phyloP scores from a whole-genome alignment of 2,329 filamentous ascomycete species.

The Myriosclerotinia scirpicola region DNA sequence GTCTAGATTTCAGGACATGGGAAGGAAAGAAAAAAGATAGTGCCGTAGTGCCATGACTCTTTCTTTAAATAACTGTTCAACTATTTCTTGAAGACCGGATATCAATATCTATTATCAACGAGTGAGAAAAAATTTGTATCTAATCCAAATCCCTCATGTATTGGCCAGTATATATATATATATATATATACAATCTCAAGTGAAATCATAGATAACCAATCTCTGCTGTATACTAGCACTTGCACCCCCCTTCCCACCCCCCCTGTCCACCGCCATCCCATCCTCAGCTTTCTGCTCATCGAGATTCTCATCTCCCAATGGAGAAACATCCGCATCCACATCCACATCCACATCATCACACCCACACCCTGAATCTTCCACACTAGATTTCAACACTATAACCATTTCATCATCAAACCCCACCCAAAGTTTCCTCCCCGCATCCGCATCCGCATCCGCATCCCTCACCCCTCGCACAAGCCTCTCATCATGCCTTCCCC shows the following conservation, averaged over 20 bases:
- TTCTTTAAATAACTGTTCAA: no score
- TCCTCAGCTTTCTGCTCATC: background rate
- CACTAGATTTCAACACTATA: slow-evolving; percentile 53
- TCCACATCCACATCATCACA: background rate
- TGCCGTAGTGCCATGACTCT: no score
- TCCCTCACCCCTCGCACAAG: background rate
- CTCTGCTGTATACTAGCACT: slow-evolving; percentile 47
- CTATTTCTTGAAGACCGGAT: no score
- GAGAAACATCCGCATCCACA: background rate
- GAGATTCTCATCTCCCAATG: background rate
- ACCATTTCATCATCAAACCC: slow-evolving; percentile 74
- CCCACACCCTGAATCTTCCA: background rate
- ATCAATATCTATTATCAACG: no score
- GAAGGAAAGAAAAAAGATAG: no score
- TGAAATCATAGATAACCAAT: slow-evolving; percentile 69
- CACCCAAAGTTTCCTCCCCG: slow-evolving; percentile 52
- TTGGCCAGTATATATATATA: background rate
- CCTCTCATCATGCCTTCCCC: slow-evolving; percentile 12
- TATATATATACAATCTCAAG: slow-evolving; percentile 33
- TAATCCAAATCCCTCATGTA: background rate
- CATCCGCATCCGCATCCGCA: slow-evolving; percentile 21
- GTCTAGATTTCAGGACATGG: no score
- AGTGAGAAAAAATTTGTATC: background rate
- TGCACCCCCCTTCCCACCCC: background rate
- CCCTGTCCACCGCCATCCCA: background rate